phyloP scores from a whole-genome alignment of 805 yeast species.

The Ogataea polymorpha region DNA sequence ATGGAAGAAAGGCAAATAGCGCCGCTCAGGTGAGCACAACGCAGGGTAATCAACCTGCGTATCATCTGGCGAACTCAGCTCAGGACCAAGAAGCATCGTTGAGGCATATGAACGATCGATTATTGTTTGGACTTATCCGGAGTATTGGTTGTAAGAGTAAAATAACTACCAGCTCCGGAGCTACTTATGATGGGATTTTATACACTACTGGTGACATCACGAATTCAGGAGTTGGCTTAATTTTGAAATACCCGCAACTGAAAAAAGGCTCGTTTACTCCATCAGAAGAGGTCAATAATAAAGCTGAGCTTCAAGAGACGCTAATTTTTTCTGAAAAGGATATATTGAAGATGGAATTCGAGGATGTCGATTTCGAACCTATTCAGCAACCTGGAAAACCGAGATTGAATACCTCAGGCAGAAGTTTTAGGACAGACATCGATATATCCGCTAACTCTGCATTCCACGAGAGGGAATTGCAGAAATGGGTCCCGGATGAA shows the following conservation, averaged over 20 bases:
- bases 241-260: conserved; percentile 49
- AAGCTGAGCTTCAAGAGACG: conserved; percentile 40
- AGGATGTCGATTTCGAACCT: conserved; percentile 34
- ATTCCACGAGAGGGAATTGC: conserved; percentile 66
- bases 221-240: conserved; percentile 49
- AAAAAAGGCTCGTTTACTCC: conserved; percentile 17
- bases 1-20: conserved; percentile 8
- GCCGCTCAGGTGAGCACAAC: conserved; percentile 1
- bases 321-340: conserved; percentile 49
- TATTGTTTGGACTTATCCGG: conserved; percentile 51
- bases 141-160: conserved; percentile 57
- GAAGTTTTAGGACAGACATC: conserved; percentile 72
- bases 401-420: conserved; percentile 10
- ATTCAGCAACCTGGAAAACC: conserved; percentile 1
- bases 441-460: conserved; percentile 64
- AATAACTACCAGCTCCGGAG: conserved; percentile 63
- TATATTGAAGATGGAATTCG: conserved; percentile 46
- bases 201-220: conserved; percentile 42
- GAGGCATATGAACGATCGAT: conserved; percentile 49
- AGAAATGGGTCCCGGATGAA: conserved; percentile 80
- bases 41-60: not conserved
- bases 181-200: conserved; percentile 56
- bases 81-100: no score
- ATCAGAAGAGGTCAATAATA: conserved; percentile 25
- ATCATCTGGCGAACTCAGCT: no score